Evolutionary conservation across 1,284 basidiomycete species (phyloP), one percentile per base, ranked within the genome.

Genomic region (Tilletia setariae): DNA sequence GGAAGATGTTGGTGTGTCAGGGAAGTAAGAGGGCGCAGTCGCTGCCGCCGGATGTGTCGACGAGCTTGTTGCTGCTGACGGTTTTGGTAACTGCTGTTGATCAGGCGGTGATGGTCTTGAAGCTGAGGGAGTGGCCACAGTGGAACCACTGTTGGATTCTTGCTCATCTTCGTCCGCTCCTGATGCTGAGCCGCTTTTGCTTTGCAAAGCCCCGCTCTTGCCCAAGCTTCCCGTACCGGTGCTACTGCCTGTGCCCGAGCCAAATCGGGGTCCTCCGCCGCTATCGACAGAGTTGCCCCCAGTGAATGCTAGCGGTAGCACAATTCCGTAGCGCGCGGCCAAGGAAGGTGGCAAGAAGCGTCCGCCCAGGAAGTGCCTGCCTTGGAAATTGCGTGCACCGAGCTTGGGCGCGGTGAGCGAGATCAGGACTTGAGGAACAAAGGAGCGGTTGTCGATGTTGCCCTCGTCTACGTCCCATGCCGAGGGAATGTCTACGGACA

Each of bases 381-480:
- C 92, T 30, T 84, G 87, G 83, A 92, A 98, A 8, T 81, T 83
- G 73, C 85, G 86, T 2, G 90, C 90, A 1, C 96, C 96, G 75
- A 90, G 86, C 84, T 99, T 99, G 1, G 96, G 96, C 11, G 92
- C 94, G 0, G 95, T 98, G 74, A 99, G 85, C 76, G 91, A 94
- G 68, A 98, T 84, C 47, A 99, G 84, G 1, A 93, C 91, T 64
- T 91, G 87, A 0, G 94, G 92, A 28, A 88, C 85, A 69, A 91
- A 86, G 8, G 85, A 87, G 25, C 56, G 56, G 15, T 85, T 84
- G 49, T 71, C 73, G 47, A 78, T 63, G 47, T 74, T 75, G 1
- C 94, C 94, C 44, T 86, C 83, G 74, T 95, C 92, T 30, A 98
- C 93, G 76, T 93, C 89, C 94, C 94, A 98, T 2, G 94, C 95